Evolutionary conservation across 2,329 filamentous ascomycete species (phyloP).

Genomic region (Arthrobotrys megalospora): DNA sequence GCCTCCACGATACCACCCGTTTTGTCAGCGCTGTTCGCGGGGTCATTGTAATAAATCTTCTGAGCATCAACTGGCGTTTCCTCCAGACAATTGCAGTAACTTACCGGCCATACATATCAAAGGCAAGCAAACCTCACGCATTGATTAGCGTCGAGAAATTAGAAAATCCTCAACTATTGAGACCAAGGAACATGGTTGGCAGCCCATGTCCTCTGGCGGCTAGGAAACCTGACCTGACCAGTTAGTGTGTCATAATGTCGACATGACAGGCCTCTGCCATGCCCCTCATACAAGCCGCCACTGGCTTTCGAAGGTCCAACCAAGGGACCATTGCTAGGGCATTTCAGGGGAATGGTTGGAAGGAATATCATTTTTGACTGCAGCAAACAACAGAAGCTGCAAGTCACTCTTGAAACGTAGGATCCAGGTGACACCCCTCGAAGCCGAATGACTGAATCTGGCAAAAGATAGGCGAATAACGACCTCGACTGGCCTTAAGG

Average conservation of each 20-base stretch:
- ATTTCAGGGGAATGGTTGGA: conserved; percentile 31
- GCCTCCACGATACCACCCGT: conserved; percentile 20
- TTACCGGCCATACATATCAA: conserved; percentile 1
- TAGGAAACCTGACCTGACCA: conserved; percentile 38
- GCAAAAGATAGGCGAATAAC: conserved; percentile 34
- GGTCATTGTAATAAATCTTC: conserved; percentile 33
- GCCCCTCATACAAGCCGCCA: conserved; percentile 34
- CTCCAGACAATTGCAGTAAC: conserved; percentile 4
- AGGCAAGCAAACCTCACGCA: not conserved
- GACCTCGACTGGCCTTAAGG: conserved; percentile 21
- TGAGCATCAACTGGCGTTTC: conserved; percentile 4
- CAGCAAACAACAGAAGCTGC: conserved; percentile 34
- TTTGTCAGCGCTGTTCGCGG: conserved; percentile 58
- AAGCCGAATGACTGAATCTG: conserved; percentile 30
- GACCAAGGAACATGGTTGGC: conserved; percentile 30
- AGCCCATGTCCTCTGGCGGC: conserved; percentile 38
- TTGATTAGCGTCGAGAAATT: conserved; percentile 12
- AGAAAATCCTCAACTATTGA: conserved; percentile 15
- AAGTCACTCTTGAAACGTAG: conserved; percentile 40
- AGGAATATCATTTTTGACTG: conserved; percentile 13
- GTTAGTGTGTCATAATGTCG: conserved; percentile 56
- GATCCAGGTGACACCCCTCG: conserved; percentile 29
- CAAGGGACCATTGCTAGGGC: conserved; percentile 22
- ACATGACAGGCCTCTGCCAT: conserved; percentile 41
- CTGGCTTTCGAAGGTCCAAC: conserved; percentile 10